Evolutionary conservation across 306 rosid species (phyloP).

Genomic region (Inga leiocalycina): DNA sequence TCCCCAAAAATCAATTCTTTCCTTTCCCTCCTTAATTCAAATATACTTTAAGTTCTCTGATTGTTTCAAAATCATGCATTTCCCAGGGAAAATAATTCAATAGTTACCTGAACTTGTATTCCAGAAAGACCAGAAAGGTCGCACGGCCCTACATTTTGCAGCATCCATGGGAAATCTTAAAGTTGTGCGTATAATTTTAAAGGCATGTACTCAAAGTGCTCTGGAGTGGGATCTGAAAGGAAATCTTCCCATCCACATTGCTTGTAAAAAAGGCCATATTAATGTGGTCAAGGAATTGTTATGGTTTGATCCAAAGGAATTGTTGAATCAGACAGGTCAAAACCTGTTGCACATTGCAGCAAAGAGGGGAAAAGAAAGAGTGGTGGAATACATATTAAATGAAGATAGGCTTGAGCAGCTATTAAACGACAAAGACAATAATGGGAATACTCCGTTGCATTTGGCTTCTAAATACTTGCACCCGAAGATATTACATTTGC

Average conservation of each 20-base stretch:
- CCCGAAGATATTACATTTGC: neutral
- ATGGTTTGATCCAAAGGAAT: neutral
- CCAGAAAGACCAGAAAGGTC: neutral
- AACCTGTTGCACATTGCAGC: neutral
- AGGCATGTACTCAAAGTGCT: neutral
- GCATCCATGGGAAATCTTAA: neutral
- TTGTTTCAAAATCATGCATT: neutral
- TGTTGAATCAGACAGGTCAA: neutral
- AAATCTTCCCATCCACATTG: no score
- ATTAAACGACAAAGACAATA: neutral
- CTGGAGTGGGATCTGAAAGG: neutral
- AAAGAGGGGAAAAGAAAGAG: neutral
- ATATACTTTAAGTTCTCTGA: neutral
- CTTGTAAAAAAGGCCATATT: neutral
- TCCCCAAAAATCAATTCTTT: no score
- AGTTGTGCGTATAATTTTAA: neutral
- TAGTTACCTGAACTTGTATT: neutral
- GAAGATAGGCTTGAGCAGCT: neutral
- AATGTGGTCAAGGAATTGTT: neutral
- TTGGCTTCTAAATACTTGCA: neutral
- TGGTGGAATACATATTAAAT: neutral
- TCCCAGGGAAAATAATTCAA: neutral
- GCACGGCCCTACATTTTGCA: neutral
- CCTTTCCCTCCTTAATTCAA: neutral
- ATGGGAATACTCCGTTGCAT: slow-evolving; percentile 1